Conservation (phyloP, 169 alveolate species). For the Hepatocystis sp. region DNA sequence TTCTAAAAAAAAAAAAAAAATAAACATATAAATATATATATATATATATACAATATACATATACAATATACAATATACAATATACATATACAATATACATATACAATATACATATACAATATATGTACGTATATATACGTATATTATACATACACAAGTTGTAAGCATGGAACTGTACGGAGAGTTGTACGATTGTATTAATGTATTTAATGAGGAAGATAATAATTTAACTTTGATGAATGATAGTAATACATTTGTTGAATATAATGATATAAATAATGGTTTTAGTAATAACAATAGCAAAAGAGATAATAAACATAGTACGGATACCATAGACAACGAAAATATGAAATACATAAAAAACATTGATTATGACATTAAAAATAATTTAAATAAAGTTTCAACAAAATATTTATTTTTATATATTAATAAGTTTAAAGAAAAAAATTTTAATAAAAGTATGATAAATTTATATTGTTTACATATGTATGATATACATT, state of each 20-base stretch:
- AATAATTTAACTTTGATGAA: too few relatives aligned
- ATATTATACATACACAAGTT: neutral
- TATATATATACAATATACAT: too few relatives aligned
- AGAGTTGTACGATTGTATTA: slow-evolving; percentile 39
- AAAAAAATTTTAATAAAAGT: slow-evolving; percentile 14
- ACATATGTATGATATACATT: slow-evolving; percentile 46
- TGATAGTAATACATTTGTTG: neutral
- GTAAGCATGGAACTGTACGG: slow-evolving; percentile 39
- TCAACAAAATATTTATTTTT: slow-evolving; percentile 57
- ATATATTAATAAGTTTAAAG: slow-evolving; percentile 55
- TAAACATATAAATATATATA: too few relatives aligned
- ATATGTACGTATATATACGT: neutral
- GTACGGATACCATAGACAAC: neutral
- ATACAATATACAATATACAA: too few relatives aligned
- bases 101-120: neutral
- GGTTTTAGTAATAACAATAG: neutral
- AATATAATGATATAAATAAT: neutral
- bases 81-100: neutral
- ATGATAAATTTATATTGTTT: slow-evolving; percentile 5
- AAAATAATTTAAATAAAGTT: slow-evolving; percentile 25
- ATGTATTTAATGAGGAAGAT: slow-evolving; percentile 22
- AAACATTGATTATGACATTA: slow-evolving; percentile 42
- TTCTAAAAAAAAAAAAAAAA: too few relatives aligned
- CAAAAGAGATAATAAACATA: neutral
- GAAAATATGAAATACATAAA: slow-evolving; percentile 36